A percentile compares a stretch with the other conserved stretches of the same genome.
phyloP scores from a whole-genome alignment of 768 basidiomycete genomes.

The Infundibulicybe gibba region DNA sequence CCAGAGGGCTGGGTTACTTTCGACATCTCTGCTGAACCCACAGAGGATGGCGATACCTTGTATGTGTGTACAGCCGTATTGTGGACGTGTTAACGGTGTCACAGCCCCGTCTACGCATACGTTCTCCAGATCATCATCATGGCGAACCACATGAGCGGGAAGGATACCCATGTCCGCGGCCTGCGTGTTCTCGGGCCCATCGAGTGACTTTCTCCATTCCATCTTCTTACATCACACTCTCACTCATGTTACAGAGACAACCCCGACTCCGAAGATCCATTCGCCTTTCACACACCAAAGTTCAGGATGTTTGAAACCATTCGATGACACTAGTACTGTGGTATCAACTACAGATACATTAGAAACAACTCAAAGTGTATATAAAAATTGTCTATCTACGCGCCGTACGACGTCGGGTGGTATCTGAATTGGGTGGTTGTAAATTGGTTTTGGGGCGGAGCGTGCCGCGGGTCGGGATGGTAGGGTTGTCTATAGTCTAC shows the following conservation, averaged over 20 bases:
- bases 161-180: slow-evolving; percentile 97
- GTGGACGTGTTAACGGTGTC: slow-evolving; percentile 22
- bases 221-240: not conserved
- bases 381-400: not conserved
- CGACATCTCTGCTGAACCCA: slow-evolving; percentile 76
- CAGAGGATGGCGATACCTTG: slow-evolving; percentile 79
- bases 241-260: slow-evolving; percentile 25
- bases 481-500: slow-evolving; percentile 2
- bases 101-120: slow-evolving; percentile 86
- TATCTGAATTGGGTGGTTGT: slow-evolving; percentile 26
- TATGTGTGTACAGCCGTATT: slow-evolving; percentile 20
- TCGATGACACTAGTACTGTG: slow-evolving; percentile 37
- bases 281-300: slow-evolving; percentile 57
- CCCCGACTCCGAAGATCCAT: slow-evolving; percentile 62
- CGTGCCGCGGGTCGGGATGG: slow-evolving; percentile 5
- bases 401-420: slow-evolving; percentile 25
- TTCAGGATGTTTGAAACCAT: slow-evolving; percentile 82
- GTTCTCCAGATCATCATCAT: slow-evolving; percentile 88
- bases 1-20: slow-evolving; percentile 95
- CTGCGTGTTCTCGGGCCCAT: slow-evolving; percentile 81
- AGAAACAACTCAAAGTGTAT: too few relatives aligned
- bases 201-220: slow-evolving; percentile 46
- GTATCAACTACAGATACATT: not conserved
- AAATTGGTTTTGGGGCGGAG: slow-evolving; percentile 14
- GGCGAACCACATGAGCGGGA: slow-evolving; percentile 96